Base-by-base conservation (phyloP, 78 protist genomes). In the Dictyostelium brefeldianum region DNA sequence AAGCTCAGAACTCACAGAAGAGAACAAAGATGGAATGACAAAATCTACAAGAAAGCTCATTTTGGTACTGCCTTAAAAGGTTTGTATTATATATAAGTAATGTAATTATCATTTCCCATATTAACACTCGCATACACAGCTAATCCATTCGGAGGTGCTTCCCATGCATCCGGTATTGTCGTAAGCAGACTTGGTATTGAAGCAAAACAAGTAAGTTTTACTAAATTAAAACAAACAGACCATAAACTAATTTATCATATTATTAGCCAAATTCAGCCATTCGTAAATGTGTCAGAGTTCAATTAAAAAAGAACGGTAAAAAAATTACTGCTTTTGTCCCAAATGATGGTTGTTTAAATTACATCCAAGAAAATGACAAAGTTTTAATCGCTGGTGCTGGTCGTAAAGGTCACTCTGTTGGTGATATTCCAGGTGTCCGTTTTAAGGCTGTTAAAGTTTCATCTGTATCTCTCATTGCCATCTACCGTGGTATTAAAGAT, bases 341-440 rank as follows among this genome's bases (percentile, higher is more conserved):
- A 81, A 10, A 83, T 27, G 99, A 99, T 78, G 99, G 99, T 97
- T 98, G 99, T 97, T 96, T 99, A 41, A 97, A 97, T 98, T 99
- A 97, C 96, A 90, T 99, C 81, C 99, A 98, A 67, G 99, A 99
- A 95, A 99, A 99, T 96, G 99, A 99, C 96, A 99, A 98, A 93
- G 99, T 99, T 22, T 98, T 99, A 77, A 98, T 99, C 14, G 98
- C 99, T 89, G 99, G 99, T 64, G 98, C 99, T 97, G 99, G 99
- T 97, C 99, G 99, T 48, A 51, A 78, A 12, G 99, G 99, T 47
- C 99, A 99, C 97, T 98, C 99, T 78, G 99, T 98, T 54, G 99
- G 99, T 96, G 99, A 99, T 98, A 97, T 99, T 87, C 99, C 99
- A 73, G 99, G 99, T 51, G 99, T 98, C n/a, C 99, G 99, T 14